phyloP scores from a whole-genome alignment of 2,329 filamentous ascomycete genomes.

The Fusarium sp. region DNA sequence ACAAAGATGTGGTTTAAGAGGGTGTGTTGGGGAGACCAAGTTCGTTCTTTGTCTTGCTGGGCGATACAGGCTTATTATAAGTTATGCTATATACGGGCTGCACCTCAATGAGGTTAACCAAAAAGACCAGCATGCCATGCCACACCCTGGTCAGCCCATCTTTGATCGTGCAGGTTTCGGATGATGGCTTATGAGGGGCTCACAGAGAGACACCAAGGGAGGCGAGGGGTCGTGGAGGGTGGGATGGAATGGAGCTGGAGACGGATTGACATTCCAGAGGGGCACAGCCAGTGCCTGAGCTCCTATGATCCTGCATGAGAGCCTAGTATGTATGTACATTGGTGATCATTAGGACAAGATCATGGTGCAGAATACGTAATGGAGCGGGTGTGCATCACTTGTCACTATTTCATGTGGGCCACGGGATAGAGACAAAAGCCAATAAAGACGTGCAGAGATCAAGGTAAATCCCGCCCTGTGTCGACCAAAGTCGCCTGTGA shows the following conservation, averaged over 20 bases:
- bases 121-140: constrained; percentile 21
- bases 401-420: constrained; percentile 34
- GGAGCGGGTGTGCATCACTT: constrained; percentile 36
- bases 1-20: constrained; percentile 27
- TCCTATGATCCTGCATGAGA: constrained; percentile 39
- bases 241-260: constrained; percentile 43
- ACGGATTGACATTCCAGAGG: constrained; percentile 41
- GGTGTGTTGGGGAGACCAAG: constrained; percentile 19
- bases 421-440: constrained; percentile 21
- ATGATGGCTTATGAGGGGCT: constrained; percentile 31
- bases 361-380: constrained; percentile 40
- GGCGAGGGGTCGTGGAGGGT: constrained; percentile 33
- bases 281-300: constrained; percentile 37
- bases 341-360: constrained; percentile 36
- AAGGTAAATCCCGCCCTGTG: constrained; percentile 26
- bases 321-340: constrained; percentile 31
- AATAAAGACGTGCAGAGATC: constrained; percentile 27
- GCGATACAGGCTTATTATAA: constrained; percentile 39
- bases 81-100: constrained; percentile 25
- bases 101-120: constrained; percentile 15
- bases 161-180: constrained; percentile 30
- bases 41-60: constrained; percentile 33
- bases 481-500: constrained; percentile 12
- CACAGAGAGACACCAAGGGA: constrained; percentile 11
- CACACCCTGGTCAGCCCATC: constrained; percentile 26